Percentiles rank a stretch among this genome's conserved stretches.
Evolutionary conservation across 352 stramenopile species (phyloP).

Genomic region (Elongisporangium prolatum): DNA sequence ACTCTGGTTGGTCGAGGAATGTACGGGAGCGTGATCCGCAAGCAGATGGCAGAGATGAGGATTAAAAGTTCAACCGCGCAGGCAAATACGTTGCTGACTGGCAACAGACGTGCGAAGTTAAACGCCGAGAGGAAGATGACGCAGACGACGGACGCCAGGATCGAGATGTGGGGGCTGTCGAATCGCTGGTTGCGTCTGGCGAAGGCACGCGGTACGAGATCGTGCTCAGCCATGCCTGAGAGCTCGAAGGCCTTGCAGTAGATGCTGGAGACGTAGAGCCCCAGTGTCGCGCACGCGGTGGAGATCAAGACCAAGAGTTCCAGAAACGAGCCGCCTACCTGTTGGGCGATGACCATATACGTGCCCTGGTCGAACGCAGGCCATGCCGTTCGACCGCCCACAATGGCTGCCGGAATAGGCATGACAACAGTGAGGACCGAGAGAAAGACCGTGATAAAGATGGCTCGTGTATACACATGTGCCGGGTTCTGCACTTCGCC

Average conservation of each 20-base stretch:
- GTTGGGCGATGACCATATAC: constrained; percentile 81
- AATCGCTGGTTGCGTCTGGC: constrained; percentile 37
- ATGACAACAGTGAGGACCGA: constrained; percentile 23
- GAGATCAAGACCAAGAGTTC: constrained; percentile 76
- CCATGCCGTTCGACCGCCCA: too few relatives aligned
- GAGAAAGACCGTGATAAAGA: constrained; percentile 20
- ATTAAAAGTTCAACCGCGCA: constrained; percentile 81
- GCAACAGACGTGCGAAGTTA: constrained; percentile 64
- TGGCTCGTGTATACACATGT: constrained; percentile 52
- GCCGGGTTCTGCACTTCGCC: constrained; percentile 82
- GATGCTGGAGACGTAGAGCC: constrained; percentile 90
- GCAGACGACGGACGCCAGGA: constrained; percentile 25
- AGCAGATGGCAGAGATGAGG: constrained; percentile 83
- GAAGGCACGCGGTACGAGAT: constrained; percentile 76
- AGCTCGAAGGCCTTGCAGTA: constrained; percentile 88
- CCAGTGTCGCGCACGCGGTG: constrained; percentile 74
- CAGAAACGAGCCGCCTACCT: constrained; percentile 80
- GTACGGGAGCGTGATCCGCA: constrained; percentile 62
- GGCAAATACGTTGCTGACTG: constrained; percentile 89
- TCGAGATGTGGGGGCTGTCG: constrained; percentile 36
- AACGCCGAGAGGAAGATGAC: constrained; percentile 28
- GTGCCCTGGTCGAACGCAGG: too few relatives aligned
- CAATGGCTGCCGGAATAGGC: constrained; percentile 81
- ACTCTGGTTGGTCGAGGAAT: constrained; percentile 53
- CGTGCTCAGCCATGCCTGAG: constrained; percentile 62